Conservation (phyloP, 768 basidiomycete species). For the Termitomyces sp. region DNA sequence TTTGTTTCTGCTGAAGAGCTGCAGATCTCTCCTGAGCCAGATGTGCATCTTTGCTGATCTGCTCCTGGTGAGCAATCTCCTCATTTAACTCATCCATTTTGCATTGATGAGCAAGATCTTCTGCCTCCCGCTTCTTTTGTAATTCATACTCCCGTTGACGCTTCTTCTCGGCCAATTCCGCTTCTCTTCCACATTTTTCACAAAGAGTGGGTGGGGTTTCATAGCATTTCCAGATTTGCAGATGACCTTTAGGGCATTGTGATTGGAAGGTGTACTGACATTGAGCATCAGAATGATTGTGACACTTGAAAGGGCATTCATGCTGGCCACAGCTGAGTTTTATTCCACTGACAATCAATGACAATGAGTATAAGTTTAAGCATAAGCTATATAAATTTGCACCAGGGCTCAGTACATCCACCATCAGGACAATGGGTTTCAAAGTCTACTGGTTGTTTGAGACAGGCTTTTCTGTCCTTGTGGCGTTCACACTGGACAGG, state of each 20-base stretch:
- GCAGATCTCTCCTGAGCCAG: not conserved
- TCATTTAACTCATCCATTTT: not conserved
- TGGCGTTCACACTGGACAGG: not conserved
- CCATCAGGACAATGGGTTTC: not conserved
- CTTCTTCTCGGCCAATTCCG: not conserved
- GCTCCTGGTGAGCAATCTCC: not conserved
- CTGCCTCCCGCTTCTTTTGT: not conserved
- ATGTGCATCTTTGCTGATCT: not conserved
- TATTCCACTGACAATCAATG: not conserved
- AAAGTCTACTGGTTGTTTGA: not conserved
- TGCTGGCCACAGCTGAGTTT: not conserved
- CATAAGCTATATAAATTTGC: not conserved
- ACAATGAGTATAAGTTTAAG: not conserved
- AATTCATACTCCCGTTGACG: not conserved
- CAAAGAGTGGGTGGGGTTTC: not conserved
- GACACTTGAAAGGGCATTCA: not conserved
- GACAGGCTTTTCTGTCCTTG: not conserved
- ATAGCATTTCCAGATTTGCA: not conserved
- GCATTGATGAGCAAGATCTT: not conserved
- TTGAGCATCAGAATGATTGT: not conserved
- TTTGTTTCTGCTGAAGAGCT: not conserved
- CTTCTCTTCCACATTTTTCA: not conserved
- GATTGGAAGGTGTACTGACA: not conserved
- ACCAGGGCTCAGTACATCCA: slow-evolving; percentile 1
- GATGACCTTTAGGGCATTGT: not conserved